These are phyloP conservation scores for Kodamaea alishanica DNA, from an alignment of 1,139 yeast genomes.

Conservation along the genomic window DNA sequence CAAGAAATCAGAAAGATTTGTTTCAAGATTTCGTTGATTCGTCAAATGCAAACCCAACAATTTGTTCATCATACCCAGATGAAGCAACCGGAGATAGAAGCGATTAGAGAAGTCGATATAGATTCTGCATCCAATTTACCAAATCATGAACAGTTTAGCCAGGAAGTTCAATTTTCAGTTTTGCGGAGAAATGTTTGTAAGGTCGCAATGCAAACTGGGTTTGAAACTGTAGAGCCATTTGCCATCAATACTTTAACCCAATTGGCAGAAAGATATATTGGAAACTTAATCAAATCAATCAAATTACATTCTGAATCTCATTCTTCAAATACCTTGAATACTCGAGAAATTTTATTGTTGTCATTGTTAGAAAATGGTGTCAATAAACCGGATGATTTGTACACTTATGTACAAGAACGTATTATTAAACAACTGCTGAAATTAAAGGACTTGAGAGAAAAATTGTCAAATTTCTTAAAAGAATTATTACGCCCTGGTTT, in stretches of 20 bases:
- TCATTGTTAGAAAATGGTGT: slow-evolving; percentile 83
- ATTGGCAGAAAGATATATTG: slow-evolving; percentile 74
- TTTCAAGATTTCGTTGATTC: slow-evolving; percentile 79
- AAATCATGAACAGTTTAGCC: slow-evolving; percentile 57
- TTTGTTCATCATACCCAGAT: slow-evolving; percentile 72
- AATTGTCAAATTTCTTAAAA: slow-evolving; percentile 70
- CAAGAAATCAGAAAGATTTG: slow-evolving; percentile 87
- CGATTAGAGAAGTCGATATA: slow-evolving; percentile 64
- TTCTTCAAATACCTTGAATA: slow-evolving; percentile 44
- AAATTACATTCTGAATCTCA: slow-evolving; percentile 67
- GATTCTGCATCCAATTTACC: slow-evolving; percentile 76
- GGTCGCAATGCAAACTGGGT: slow-evolving; percentile 89
- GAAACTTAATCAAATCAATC: slow-evolving; percentile 68
- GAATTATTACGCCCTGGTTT: slow-evolving; percentile 83
- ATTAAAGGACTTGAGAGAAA: slow-evolving; percentile 62
- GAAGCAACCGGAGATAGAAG: slow-evolving; percentile 64
- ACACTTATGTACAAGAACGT: slow-evolving; percentile 71
- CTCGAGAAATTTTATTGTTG: slow-evolving; percentile 52
- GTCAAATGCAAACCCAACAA: slow-evolving; percentile 87
- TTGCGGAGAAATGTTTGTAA: slow-evolving; percentile 71
- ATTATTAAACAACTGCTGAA: slow-evolving; percentile 66
- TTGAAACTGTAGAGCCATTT: slow-evolving; percentile 73
- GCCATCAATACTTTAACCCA: slow-evolving; percentile 83
- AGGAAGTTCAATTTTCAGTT: slow-evolving; percentile 60
- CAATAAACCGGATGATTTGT: slow-evolving; percentile 71